Evolutionary conservation across 1,284 basidiomycete species (phyloP).

Genomic region (Malassezia brasiliensis): DNA sequence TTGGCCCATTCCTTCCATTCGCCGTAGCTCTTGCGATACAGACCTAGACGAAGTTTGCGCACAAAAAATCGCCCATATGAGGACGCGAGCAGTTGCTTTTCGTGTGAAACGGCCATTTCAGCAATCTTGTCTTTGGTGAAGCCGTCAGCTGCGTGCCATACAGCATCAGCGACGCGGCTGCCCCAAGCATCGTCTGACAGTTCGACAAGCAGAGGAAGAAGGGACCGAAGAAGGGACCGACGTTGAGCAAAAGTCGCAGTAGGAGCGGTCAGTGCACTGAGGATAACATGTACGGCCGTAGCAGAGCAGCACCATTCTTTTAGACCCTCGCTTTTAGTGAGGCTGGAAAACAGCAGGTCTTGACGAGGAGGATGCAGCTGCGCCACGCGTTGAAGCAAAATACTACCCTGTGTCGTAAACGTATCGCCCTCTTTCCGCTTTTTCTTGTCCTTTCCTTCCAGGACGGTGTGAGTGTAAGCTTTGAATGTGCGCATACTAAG

Average conservation of each 20-base stretch:
- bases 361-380: conserved; percentile 22
- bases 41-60: conserved; percentile 28
- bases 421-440: conserved; percentile 18
- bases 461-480: conserved; percentile 5
- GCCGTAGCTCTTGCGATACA: conserved; percentile 29
- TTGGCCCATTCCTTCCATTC: conserved; percentile 32
- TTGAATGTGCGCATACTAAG: conserved; percentile 15
- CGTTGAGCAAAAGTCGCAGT: conserved; percentile 27
- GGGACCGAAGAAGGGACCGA: conserved; percentile 15
- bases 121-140: conserved; percentile 33
- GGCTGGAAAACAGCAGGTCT: conserved; percentile 16
- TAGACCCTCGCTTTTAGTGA: conserved; percentile 19
- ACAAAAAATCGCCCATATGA: conserved; percentile 38
- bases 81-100: conserved; percentile 24
- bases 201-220: conserved; percentile 19
- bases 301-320: conserved; percentile 24
- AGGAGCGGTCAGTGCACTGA: conserved; percentile 20
- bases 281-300: conserved; percentile 21
- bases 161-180: conserved; percentile 35
- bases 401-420: conserved; percentile 31
- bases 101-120: conserved; percentile 16
- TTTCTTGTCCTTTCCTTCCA: conserved; percentile 4
- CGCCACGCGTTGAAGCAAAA: conserved; percentile 33
- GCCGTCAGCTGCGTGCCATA: conserved; percentile 34
- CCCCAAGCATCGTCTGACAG: conserved; percentile 39